Percentiles rank a stretch among this genome's conserved stretches.
Conservation (phyloP, 1,284 basidiomycete species). For the Microbotryomycetes sp. region DNA sequence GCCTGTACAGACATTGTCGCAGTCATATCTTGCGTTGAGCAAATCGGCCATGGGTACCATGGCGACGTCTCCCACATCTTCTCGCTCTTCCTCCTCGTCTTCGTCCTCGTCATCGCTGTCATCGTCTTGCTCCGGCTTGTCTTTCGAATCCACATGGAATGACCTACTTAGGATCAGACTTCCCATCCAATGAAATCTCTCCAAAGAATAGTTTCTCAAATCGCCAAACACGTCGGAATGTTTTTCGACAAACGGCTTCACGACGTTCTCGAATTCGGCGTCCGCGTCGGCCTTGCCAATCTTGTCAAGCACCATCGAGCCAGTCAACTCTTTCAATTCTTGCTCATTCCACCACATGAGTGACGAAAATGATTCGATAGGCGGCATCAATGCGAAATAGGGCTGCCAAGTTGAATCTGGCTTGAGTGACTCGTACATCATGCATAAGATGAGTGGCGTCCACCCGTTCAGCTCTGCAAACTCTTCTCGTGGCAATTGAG, state of each 20-base stretch:
- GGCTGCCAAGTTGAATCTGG: slow-evolving; percentile 32
- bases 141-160: slow-evolving; percentile 58
- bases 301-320: slow-evolving; percentile 81
- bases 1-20: slow-evolving; percentile 62
- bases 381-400: slow-evolving; percentile 50
- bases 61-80: slow-evolving; percentile 63
- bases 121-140: slow-evolving; percentile 36
- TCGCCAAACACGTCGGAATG: slow-evolving; percentile 62
- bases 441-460: slow-evolving; percentile 78
- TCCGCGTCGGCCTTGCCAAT: slow-evolving; percentile 81
- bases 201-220: slow-evolving; percentile 58
- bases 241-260: slow-evolving; percentile 50
- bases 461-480: slow-evolving; percentile 63
- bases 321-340: slow-evolving; percentile 68
- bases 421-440: slow-evolving; percentile 79
- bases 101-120: slow-evolving; percentile 38
- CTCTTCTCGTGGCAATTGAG: slow-evolving; percentile 51
- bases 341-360: slow-evolving; percentile 88
- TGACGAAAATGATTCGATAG: slow-evolving; percentile 58
- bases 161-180: slow-evolving; percentile 87
- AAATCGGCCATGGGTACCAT: slow-evolving; percentile 98
- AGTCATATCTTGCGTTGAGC: slow-evolving; percentile 63
- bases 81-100: slow-evolving; percentile 51
- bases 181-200: slow-evolving; percentile 81
- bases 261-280: slow-evolving; percentile 52